A percentile compares a stretch with the other conserved stretches of the same genome.
phyloP scores from a whole-genome alignment of 371 early-diverging fungal genomes.

The Nematocida ausubeli region DNA sequence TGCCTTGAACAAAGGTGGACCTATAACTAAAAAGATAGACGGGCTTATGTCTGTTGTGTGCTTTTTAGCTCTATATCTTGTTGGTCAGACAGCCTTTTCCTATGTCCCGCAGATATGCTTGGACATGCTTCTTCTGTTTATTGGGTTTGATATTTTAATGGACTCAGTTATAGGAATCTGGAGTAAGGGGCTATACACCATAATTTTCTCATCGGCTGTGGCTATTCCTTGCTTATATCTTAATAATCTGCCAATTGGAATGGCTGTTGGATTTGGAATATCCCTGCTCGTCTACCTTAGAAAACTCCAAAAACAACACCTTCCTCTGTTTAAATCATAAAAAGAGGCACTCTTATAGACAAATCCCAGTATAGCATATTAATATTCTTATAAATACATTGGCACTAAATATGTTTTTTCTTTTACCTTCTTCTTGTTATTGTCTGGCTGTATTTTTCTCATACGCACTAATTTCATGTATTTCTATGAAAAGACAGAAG shows the following conservation, averaged over 20 bases:
- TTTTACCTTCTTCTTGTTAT: too few species aligned
- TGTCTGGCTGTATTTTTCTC: too few species aligned
- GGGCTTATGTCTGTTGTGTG: background rate
- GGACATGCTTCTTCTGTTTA: constrained; percentile 40
- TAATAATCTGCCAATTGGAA: constrained; percentile 22
- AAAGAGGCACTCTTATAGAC: too few species aligned
- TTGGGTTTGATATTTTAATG: constrained; percentile 50
- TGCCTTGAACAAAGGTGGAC: constrained; percentile 13
- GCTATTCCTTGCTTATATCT: background rate
- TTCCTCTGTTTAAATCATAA: too few species aligned
- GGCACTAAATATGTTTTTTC: too few species aligned
- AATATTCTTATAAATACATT: too few species aligned
- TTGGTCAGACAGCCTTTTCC: background rate
- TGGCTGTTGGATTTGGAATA: constrained; percentile 5
- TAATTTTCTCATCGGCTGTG: background rate
- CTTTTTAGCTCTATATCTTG: constrained; percentile 15
- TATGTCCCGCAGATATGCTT: constrained; percentile 27
- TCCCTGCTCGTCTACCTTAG: background rate
- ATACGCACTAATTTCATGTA: too few species aligned
- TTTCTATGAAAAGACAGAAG: too few species aligned
- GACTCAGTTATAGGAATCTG: background rate
- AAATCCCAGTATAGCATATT: too few species aligned
- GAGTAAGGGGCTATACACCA: background rate
- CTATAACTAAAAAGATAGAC: constrained; percentile 13
- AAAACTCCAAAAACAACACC: background rate